A percentile compares a stretch with the other conserved stretches of the same genome.
phyloP scores from a whole-genome alignment of 176 grass and related monocot genomes.

The Areca catechu region DNA sequence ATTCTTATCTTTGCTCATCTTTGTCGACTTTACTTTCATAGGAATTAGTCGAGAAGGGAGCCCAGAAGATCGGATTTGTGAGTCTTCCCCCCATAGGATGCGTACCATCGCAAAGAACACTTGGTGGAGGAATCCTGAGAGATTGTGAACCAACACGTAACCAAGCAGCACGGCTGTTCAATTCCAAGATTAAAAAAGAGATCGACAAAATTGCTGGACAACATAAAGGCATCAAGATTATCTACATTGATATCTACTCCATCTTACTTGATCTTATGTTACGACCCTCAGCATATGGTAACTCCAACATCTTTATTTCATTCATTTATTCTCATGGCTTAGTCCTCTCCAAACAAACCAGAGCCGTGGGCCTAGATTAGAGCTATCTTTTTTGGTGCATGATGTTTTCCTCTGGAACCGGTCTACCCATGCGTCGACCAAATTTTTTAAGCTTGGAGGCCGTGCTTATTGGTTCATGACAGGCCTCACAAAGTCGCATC shows the following conservation, averaged over 20 bases:
- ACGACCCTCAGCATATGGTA: slow-evolving; percentile 26
- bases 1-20: not conserved
- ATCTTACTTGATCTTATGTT: slow-evolving; percentile 38
- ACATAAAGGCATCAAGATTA: not conserved
- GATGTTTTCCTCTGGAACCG: no score
- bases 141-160: slow-evolving; percentile 37
- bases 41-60: slow-evolving; percentile 39
- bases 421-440: no score
- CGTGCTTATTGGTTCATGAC: no score
- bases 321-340: no score
- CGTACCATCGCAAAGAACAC: slow-evolving; percentile 59
- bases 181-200: slow-evolving; percentile 27
- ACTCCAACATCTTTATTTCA: not conserved
- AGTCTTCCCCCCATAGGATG: slow-evolving; percentile 71
- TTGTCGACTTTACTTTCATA: not conserved
- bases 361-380: no score
- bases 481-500: no score
- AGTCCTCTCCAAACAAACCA: no score
- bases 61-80: slow-evolving; percentile 43
- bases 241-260: slow-evolving; percentile 55
- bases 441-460: no score
- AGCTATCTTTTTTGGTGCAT: no score
- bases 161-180: slow-evolving; percentile 52
- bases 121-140: slow-evolving; percentile 32
- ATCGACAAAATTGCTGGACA: not conserved